A percentile compares a stretch with the other conserved stretches of the same genome.
phyloP scores from a whole-genome alignment of 2,329 filamentous ascomycete genomes.

The Pseudogymnoascus sp. region DNA sequence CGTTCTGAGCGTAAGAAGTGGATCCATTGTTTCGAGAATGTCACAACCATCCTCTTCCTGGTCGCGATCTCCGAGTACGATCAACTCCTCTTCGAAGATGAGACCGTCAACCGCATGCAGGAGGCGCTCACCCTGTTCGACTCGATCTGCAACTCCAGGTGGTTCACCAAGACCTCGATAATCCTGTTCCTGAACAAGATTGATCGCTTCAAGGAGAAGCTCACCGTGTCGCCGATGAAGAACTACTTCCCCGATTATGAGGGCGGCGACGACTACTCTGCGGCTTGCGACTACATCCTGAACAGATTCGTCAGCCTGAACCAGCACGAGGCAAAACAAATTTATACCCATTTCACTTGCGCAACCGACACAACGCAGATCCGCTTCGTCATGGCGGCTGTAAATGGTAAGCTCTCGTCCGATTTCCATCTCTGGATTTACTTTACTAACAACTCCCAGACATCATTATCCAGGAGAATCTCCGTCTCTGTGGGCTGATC shows the following conservation, averaged over 20 bases:
- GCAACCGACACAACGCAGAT: conserved; percentile 98
- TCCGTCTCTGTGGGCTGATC: conserved; percentile 93
- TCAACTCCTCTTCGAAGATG: conserved; percentile 91
- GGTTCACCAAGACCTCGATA: conserved; percentile 86
- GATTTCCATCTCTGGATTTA: background rate
- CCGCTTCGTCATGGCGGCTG: conserved; percentile 98
- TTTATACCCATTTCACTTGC: conserved; percentile 99
- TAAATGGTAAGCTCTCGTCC: conserved; percentile 67
- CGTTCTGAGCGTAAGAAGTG: conserved; percentile 70
- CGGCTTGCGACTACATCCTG: conserved; percentile 96
- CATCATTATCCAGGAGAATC: conserved; percentile 99
- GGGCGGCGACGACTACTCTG: conserved; percentile 88
- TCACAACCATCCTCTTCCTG: conserved; percentile 83
- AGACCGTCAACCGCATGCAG: conserved; percentile 93
- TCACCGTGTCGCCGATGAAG: conserved; percentile 73
- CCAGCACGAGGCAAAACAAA: conserved; percentile 98
- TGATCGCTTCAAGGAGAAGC: conserved; percentile 80
- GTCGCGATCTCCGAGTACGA: conserved; percentile 96
- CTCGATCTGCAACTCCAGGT: conserved; percentile 79
- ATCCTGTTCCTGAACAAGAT: conserved; percentile 89
- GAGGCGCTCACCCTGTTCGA: conserved; percentile 81
- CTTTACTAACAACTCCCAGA: conserved; percentile 52
- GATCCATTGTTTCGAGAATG: conserved; percentile 72
- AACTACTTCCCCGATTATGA: conserved; percentile 89
- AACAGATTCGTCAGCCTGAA: conserved; percentile 98